Evolutionary conservation across 164 flowering plant species (phyloP).

Genomic region (Aristolochia californica): DNA sequence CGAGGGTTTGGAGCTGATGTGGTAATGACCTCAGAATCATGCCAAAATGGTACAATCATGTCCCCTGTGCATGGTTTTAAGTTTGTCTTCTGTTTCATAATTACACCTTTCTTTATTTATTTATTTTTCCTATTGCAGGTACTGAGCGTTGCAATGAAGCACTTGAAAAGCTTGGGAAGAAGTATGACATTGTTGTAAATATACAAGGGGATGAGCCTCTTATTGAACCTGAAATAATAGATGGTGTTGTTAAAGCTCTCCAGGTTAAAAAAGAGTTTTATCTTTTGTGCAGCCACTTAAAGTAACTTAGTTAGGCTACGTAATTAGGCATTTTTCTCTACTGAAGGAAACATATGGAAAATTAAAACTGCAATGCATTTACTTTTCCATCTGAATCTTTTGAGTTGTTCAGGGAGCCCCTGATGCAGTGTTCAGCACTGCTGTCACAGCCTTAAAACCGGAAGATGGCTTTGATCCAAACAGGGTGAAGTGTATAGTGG

Average conservation of each 20-base stretch:
- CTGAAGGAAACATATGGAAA: no score
- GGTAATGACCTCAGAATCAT: constrained; percentile 89
- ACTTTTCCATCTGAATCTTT: neutral
- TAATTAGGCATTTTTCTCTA: no score
- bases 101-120: neutral
- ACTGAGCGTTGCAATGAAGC: constrained; percentile 95
- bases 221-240: constrained; percentile 94
- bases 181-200: constrained; percentile 90
- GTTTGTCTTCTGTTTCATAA: neutral
- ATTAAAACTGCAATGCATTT: neutral
- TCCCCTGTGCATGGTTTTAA: neutral
- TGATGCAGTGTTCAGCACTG: constrained; percentile 98
- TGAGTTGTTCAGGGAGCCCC: constrained; percentile 55
- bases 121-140: constrained; percentile 27
- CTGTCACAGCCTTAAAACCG: constrained; percentile 82
- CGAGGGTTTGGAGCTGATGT: constrained; percentile 90
- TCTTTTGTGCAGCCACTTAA: no score
- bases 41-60: constrained; percentile 53
- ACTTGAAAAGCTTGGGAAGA: constrained; percentile 63
- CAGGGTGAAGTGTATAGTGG: constrained; percentile 87
- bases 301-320: no score
- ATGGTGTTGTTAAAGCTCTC: constrained; percentile 80
- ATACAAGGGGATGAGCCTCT: constrained; percentile 99
- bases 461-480: constrained; percentile 88
- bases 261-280: constrained; percentile 35